A percentile compares a stretch with the other conserved stretches of the same genome.
Evolutionary conservation across 352 stramenopile species (phyloP).

Genomic region (Pythium rishiriense): DNA sequence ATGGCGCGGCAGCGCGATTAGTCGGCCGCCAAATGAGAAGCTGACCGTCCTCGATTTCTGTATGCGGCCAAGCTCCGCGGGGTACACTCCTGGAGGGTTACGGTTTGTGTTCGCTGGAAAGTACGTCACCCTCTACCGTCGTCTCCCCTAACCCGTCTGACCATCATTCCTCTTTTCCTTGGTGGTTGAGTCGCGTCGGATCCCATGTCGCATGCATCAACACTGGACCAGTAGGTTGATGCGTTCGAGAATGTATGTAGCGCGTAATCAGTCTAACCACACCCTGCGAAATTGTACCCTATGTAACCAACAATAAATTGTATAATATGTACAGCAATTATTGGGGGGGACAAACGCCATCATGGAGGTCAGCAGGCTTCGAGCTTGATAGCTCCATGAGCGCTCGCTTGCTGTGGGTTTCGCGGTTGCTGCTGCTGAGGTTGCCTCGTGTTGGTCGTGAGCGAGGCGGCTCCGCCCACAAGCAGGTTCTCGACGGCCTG

Average conservation of each 20-base stretch:
- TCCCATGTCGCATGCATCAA: not conserved
- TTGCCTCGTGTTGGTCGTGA: not conserved
- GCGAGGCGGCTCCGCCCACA: not conserved
- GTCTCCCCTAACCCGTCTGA: not conserved
- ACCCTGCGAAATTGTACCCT: not conserved
- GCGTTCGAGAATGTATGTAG: not conserved
- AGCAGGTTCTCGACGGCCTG: slow-evolving; percentile 19
- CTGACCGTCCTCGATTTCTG: too few species aligned
- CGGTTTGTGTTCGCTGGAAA: too few species aligned
- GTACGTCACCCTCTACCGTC: too few species aligned
- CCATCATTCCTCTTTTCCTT: not conserved
- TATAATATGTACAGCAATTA: not conserved
- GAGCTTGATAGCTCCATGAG: not conserved
- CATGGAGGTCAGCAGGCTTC: slow-evolving; percentile 6
- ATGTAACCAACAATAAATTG: not conserved
- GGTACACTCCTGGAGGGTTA: too few species aligned
- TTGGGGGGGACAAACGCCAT: too few species aligned
- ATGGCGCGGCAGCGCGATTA: too few species aligned
- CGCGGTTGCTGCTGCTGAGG: not conserved
- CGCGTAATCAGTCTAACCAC: not conserved
- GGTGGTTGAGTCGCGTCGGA: not conserved
- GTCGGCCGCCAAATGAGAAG: too few species aligned
- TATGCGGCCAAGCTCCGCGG: too few species aligned
- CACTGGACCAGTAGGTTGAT: not conserved
- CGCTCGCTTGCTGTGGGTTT: not conserved